Evolutionary conservation across 1,284 basidiomycete genomes (phyloP).

Genomic region (Anthracocystis setariae): DNA sequence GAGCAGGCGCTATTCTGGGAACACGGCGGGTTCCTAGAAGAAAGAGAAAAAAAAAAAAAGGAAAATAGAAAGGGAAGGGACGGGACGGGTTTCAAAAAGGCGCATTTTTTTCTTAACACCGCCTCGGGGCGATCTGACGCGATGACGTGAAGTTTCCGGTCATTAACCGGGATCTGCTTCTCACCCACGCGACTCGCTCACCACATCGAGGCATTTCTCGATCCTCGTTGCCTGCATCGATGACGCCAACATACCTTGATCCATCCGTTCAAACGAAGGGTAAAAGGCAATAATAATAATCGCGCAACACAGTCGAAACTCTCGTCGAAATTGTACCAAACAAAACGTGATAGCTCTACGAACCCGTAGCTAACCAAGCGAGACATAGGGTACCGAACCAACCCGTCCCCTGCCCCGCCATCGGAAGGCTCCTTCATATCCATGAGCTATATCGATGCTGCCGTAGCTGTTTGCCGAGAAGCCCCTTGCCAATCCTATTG

Average conservation of each 20-base stretch:
- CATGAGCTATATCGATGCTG: neutral
- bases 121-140: constrained; percentile 17
- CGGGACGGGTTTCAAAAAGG: neutral
- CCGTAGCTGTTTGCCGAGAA: neutral
- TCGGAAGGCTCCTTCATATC: neutral
- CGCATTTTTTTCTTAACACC: constrained; percentile 1
- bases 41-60: no score
- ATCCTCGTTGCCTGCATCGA: constrained; percentile 1
- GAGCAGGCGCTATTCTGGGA: no score
- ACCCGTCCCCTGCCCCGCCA: neutral
- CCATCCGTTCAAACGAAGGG: neutral
- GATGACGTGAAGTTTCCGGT: constrained; percentile 13
- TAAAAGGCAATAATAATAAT: neutral
- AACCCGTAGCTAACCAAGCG: constrained; percentile 1
- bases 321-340: neutral
- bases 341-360: neutral
- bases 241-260: neutral
- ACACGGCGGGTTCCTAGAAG: neutral
- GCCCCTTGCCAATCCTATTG: neutral
- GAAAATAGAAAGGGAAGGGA: no score
- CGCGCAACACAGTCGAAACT: no score
- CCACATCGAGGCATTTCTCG: constrained; percentile 3
- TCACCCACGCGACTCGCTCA: neutral
- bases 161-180: neutral
- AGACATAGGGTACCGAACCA: neutral